Conservation (phyloP, 805 yeast genomes). For the Candida wancherniae region DNA sequence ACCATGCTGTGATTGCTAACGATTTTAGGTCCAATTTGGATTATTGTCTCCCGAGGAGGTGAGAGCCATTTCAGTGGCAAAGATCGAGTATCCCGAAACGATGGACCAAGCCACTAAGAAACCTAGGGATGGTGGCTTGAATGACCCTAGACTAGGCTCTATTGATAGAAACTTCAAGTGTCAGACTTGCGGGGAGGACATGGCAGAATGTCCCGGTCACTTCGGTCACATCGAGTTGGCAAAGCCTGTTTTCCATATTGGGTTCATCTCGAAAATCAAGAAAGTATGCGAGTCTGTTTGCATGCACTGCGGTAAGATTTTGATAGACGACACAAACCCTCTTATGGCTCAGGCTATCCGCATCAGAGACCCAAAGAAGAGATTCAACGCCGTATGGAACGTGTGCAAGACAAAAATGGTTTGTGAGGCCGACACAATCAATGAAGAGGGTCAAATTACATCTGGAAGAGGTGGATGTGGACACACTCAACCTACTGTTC, state of each 20-base stretch:
- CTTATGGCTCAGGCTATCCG: slow-evolving; percentile 83
- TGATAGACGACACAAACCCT: slow-evolving; percentile 78
- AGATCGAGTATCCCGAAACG: slow-evolving; percentile 98
- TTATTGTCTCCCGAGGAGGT: slow-evolving; percentile 93
- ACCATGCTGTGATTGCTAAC: slow-evolving; percentile 16
- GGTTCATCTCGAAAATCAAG: slow-evolving; percentile 90
- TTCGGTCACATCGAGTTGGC: slow-evolving; percentile 98
- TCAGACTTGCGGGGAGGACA: slow-evolving; percentile 98
- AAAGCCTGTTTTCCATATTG: slow-evolving; percentile 97
- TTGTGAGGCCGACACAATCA: slow-evolving; percentile 83
- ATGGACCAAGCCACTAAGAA: slow-evolving; percentile 96
- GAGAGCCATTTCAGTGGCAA: slow-evolving; percentile 96
- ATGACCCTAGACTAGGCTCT: slow-evolving; percentile 95
- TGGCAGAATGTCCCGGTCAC: slow-evolving; percentile 99
- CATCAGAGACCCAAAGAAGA: slow-evolving; percentile 89
- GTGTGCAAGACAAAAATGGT: slow-evolving; percentile 87
- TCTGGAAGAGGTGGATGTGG: slow-evolving; percentile 96
- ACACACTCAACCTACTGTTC: slow-evolving; percentile 89
- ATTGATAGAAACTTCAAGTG: slow-evolving; percentile 96
- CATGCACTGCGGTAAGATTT: slow-evolving; percentile 96
- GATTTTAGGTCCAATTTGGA: slow-evolving; percentile 80
- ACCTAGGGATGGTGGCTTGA: slow-evolving; percentile 94
- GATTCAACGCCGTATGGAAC: slow-evolving; percentile 96
- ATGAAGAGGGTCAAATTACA: slow-evolving; percentile 49
- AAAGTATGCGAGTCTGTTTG: slow-evolving; percentile 95